Evolutionary conservation across 163 green algal genomes (phyloP).

Genomic region (Coccomyxa subellipsoidea): DNA sequence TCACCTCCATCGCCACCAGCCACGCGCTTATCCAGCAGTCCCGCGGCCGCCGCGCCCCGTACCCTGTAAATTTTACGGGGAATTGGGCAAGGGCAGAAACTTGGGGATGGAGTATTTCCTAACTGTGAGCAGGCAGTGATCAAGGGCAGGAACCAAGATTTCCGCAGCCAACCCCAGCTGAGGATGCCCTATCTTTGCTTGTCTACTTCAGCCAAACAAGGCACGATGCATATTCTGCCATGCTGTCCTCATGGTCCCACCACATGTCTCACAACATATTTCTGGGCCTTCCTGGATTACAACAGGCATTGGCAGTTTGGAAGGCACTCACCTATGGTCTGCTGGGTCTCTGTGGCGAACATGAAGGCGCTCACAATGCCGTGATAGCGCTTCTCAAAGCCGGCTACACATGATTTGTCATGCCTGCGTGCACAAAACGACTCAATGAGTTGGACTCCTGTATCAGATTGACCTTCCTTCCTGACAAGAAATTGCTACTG

Average conservation of each 20-base stretch:
- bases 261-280: too few species aligned
- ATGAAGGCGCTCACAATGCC: constrained; percentile 66
- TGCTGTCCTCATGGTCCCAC: too few species aligned
- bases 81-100: not conserved
- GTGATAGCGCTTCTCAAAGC: constrained; percentile 17
- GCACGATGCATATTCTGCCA: too few species aligned
- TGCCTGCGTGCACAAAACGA: constrained; percentile 7
- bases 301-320: too few species aligned
- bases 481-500: not conserved
- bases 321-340: constrained; percentile 88
- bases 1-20: constrained; percentile 65
- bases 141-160: too few species aligned
- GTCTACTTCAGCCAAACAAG: too few species aligned
- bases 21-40: constrained; percentile 64
- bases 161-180: too few species aligned
- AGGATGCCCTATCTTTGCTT: too few species aligned
- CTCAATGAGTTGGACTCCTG: too few species aligned
- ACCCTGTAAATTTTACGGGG: constrained; percentile 49
- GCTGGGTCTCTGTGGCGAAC: constrained; percentile 77
- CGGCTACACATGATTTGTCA: constrained; percentile 5
- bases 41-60: constrained; percentile 61
- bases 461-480: not conserved
- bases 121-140: too few species aligned
- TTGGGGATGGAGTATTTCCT: not conserved
- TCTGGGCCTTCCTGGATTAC: too few species aligned